phyloP scores from a whole-genome alignment of 768 basidiomycete species.

The Lentinula boryana region DNA sequence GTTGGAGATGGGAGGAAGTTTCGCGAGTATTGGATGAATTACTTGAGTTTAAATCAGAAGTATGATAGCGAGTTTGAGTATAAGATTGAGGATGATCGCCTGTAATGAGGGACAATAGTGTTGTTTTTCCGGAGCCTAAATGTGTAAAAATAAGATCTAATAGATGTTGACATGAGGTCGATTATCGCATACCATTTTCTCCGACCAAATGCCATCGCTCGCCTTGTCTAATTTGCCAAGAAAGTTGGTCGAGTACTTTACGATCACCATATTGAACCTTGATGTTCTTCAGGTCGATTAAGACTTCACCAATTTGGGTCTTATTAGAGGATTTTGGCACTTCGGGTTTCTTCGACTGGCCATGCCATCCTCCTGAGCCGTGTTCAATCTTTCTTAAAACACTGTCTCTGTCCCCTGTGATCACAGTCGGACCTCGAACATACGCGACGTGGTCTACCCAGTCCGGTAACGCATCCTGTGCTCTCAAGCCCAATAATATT shows the following conservation, averaged over 20 bases:
- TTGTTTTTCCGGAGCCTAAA: slow-evolving; percentile 91
- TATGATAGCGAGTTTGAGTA: slow-evolving; percentile 42
- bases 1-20: slow-evolving; percentile 31
- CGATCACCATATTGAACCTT: slow-evolving; percentile 67
- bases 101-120: slow-evolving; percentile 81
- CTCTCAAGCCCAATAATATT: slow-evolving; percentile 59
- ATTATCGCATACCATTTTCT: slow-evolving; percentile 58
- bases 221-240: slow-evolving; percentile 78
- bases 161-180: not conserved
- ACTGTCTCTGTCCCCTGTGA: slow-evolving; percentile 43
- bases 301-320: slow-evolving; percentile 21
- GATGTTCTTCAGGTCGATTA: slow-evolving; percentile 63
- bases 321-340: not conserved
- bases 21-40: slow-evolving; percentile 41
- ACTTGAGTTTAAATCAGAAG: slow-evolving; percentile 35
- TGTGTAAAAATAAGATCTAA: not conserved
- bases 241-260: slow-evolving; percentile 65
- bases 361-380: not conserved
- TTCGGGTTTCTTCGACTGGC: not conserved
- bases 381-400: slow-evolving; percentile 27
- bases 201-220: slow-evolving; percentile 91
- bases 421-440: slow-evolving; percentile 41
- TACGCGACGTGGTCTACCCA: slow-evolving; percentile 68
- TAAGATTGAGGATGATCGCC: slow-evolving; percentile 97
- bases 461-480: slow-evolving; percentile 66